A percentile compares a stretch with the other conserved stretches of the same genome.
phyloP scores from a whole-genome alignment of 2,329 filamentous ascomycete genomes.

The Sporothrix globosa region DNA sequence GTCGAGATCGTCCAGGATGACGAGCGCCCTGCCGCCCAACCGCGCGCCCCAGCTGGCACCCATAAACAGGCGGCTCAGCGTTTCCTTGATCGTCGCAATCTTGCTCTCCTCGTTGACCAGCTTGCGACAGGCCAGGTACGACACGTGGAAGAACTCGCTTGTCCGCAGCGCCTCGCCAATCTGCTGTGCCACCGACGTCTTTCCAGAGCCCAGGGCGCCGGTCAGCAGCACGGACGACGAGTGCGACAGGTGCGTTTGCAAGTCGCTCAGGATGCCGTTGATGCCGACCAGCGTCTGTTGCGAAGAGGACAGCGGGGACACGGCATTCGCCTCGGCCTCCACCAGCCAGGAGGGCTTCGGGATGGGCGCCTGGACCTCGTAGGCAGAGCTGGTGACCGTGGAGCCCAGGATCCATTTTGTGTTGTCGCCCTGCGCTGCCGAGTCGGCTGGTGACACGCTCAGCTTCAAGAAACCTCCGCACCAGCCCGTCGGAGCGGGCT shows the following conservation, averaged over 20 bases:
- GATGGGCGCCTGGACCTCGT: slow-evolving; percentile 78
- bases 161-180: slow-evolving; percentile 73
- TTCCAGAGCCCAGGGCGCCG: slow-evolving; percentile 86
- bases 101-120: slow-evolving; percentile 89
- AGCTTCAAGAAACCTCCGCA: slow-evolving; percentile 84
- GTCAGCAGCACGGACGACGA: slow-evolving; percentile 88
- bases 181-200: slow-evolving; percentile 77
- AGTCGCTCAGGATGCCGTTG: slow-evolving; percentile 71
- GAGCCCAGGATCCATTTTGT: slow-evolving; percentile 75
- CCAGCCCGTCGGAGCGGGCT: slow-evolving; percentile 55
- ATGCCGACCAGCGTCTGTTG: slow-evolving; percentile 74
- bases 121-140: slow-evolving; percentile 84
- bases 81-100: slow-evolving; percentile 89
- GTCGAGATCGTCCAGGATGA: slow-evolving; percentile 91
- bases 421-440: slow-evolving; percentile 42
- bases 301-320: slow-evolving; percentile 53
- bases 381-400: slow-evolving; percentile 66
- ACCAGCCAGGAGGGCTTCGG: slow-evolving; percentile 63
- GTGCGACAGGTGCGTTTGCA: slow-evolving; percentile 76
- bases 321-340: slow-evolving; percentile 46
- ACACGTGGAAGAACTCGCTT: slow-evolving; percentile 76
- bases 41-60: slow-evolving; percentile 88
- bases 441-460: slow-evolving; percentile 48
- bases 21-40: slow-evolving; percentile 78
- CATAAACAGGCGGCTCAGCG: slow-evolving; percentile 80